Conservation (phyloP, 1,284 basidiomycete species). For the Kwoniella shivajii region DNA sequence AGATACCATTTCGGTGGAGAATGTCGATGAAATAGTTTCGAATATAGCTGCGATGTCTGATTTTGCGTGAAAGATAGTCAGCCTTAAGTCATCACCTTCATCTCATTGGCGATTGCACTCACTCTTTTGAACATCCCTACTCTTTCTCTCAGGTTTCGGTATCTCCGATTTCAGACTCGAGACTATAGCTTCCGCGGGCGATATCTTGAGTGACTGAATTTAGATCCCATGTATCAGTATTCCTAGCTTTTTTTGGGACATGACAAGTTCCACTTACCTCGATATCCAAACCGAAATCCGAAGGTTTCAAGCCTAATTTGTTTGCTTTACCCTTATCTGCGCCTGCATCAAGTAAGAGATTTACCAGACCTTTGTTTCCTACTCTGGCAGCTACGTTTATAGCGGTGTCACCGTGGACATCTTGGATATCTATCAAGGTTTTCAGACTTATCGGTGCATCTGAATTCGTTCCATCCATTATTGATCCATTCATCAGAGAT, state of each 20-base stretch:
- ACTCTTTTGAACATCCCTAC: conserved; percentile 86
- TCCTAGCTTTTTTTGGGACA: not conserved
- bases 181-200: conserved; percentile 73
- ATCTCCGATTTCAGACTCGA: conserved; percentile 69
- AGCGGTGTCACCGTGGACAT: conserved; percentile 95
- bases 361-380: conserved; percentile 84
- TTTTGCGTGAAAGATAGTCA: conserved; percentile 1
- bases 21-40: conserved; percentile 73
- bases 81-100: no score
- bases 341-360: conserved; percentile 81
- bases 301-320: conserved; percentile 87
- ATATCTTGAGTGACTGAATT: conserved; percentile 55
- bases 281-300: conserved; percentile 89
- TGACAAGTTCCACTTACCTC: conserved; percentile 62
- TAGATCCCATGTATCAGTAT: conserved; percentile 8
- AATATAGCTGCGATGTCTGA: conserved; percentile 84
- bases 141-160: conserved; percentile 76
- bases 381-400: conserved; percentile 93
- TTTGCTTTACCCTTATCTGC: conserved; percentile 91
- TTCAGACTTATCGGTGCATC: conserved; percentile 58
- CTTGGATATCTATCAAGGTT: conserved; percentile 85
- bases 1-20: conserved; percentile 76
- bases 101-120: conserved; percentile 25
- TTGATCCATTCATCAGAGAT: conserved; percentile 1
- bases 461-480: not conserved